Percentiles rank a stretch among this genome's conserved stretches.
Evolutionary conservation across 176 grass and related monocot species (phyloP).

Genomic region (Pharus latifolius): DNA sequence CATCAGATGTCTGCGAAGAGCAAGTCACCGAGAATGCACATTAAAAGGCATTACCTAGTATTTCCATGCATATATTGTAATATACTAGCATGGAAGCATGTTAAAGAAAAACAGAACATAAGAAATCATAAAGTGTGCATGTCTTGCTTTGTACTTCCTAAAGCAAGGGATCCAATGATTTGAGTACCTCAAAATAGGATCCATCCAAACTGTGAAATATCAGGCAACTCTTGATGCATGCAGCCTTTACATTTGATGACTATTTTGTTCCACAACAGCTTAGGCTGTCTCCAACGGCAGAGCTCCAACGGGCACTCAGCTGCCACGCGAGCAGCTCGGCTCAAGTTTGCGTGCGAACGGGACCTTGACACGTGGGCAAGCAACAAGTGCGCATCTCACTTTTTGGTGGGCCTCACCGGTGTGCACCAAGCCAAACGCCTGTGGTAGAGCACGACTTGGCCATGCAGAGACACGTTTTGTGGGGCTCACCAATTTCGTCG

Average conservation of each 20-base stretch:
- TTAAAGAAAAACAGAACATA: not conserved
- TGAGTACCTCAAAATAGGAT: not conserved
- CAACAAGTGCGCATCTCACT: too few species aligned
- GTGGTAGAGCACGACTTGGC: too few species aligned
- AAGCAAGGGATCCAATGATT: not conserved
- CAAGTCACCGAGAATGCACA: not conserved
- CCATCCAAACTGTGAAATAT: not conserved
- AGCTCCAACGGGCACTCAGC: too few species aligned
- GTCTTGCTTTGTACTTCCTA: not conserved
- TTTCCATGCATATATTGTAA: not conserved
- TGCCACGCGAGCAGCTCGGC: too few species aligned
- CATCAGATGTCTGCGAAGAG: slow-evolving; percentile 35
- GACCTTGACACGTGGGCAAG: too few species aligned
- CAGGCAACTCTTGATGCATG: not conserved
- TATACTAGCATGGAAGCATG: not conserved
- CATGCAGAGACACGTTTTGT: too few species aligned
- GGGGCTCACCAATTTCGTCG: too few species aligned
- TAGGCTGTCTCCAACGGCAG: too few species aligned
- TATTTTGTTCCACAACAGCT: not conserved
- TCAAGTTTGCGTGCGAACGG: too few species aligned
- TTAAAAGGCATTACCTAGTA: not conserved
- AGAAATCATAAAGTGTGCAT: not conserved
- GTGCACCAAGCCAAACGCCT: too few species aligned
- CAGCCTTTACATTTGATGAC: not conserved
- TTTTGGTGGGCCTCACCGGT: too few species aligned